These are phyloP conservation scores for Pseudohalonectria lignicola DNA, from an alignment of 2,329 filamentous ascomycete species.

Conservation along the genomic window DNA sequence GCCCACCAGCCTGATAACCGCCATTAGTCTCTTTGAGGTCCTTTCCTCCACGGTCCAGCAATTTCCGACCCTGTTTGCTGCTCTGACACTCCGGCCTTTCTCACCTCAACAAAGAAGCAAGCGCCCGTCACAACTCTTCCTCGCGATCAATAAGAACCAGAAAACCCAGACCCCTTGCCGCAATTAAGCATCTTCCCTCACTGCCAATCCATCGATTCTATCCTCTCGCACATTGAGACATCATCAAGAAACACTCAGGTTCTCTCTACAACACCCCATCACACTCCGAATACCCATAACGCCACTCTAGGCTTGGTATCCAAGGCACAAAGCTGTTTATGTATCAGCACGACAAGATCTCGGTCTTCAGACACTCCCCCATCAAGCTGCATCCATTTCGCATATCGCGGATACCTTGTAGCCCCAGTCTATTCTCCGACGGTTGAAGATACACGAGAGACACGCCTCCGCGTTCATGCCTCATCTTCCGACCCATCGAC, in stretches of 20 bases:
- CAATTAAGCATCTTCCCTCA: background rate
- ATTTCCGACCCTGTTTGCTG: too few species aligned
- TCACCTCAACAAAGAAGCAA: too few species aligned
- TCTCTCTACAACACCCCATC: too few species aligned
- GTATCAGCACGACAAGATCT: conserved; percentile 90
- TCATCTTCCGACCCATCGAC: conserved; percentile 38
- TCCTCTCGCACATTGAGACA: background rate
- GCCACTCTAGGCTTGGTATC: conserved; percentile 15
- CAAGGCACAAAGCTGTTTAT: conserved; percentile 62
- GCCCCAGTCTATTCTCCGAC: conserved; percentile 80
- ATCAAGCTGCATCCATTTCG: conserved; percentile 96
- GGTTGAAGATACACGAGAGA: conserved; percentile 52
- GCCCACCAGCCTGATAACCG: too few species aligned
- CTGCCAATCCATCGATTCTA: background rate
- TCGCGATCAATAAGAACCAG: background rate
- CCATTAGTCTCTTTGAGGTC: too few species aligned
- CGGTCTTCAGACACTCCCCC: conserved; percentile 89
- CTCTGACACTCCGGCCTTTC: too few species aligned
- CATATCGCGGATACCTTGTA: conserved; percentile 90
- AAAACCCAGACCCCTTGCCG: background rate
- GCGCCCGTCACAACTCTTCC: too few species aligned
- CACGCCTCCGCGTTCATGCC: conserved; percentile 43
- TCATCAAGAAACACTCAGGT: too few species aligned
- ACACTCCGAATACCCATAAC: too few species aligned
- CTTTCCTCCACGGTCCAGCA: too few species aligned